These are phyloP conservation scores for Apodospora peruviana DNA, from an alignment of 495 filamentous ascomycete genomes.

Conservation along the genomic window DNA sequence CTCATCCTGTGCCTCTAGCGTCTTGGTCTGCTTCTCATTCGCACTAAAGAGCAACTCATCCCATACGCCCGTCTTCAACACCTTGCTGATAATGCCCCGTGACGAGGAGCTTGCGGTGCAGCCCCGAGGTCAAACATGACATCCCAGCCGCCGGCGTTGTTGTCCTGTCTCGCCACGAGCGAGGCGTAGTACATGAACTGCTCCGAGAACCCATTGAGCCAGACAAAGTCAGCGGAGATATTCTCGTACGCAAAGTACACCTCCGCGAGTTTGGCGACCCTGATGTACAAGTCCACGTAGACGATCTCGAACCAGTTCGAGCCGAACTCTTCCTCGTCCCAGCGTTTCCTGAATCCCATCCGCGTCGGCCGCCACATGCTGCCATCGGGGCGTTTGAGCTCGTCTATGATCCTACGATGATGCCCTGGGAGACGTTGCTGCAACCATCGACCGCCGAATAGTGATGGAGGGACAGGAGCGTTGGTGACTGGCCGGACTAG, in stretches of 20 bases:
- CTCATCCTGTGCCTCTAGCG: slow-evolving; percentile 32
- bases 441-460: background rate
- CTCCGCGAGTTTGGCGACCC: slow-evolving; percentile 1
- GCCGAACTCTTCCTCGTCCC: slow-evolving; percentile 4
- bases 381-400: background rate
- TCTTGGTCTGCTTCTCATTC: slow-evolving; percentile 11
- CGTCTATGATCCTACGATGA: background rate
- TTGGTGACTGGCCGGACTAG: background rate
- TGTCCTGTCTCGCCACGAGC: slow-evolving; percentile 32
- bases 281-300: slow-evolving; percentile 9
- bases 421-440: no score
- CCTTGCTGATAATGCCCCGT: slow-evolving; percentile 34
- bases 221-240: slow-evolving; percentile 4
- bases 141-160: slow-evolving; percentile 33
- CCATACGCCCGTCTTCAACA: slow-evolving; percentile 40
- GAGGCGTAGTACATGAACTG: slow-evolving; percentile 31
- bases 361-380: slow-evolving; percentile 12
- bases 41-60: slow-evolving; percentile 41
- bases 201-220: slow-evolving; percentile 13
- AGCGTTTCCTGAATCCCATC: slow-evolving; percentile 5
- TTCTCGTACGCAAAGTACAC: slow-evolving; percentile 12
- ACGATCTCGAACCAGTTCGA: slow-evolving; percentile 15
- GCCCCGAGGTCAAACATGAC: slow-evolving; percentile 22
- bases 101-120: slow-evolving; percentile 34
- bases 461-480: background rate